Conservation (phyloP, 2,329 filamentous ascomycete genomes). For the Camillea tinctor region DNA sequence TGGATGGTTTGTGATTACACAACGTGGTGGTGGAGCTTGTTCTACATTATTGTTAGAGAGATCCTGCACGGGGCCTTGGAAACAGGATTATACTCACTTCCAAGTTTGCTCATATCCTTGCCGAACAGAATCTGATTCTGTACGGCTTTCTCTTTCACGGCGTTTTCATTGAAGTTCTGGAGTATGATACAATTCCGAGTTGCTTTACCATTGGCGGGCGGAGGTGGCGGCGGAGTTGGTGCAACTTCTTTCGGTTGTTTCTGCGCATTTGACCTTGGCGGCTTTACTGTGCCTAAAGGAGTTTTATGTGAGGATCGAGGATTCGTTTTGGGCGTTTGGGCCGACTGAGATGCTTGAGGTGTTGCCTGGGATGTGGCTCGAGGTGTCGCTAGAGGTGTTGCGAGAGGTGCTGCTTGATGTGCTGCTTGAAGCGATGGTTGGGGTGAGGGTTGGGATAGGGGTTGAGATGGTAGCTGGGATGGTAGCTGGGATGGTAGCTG, state of each 20-base stretch:
- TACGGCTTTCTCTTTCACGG: conserved; percentile 54
- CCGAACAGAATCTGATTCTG: conserved; percentile 61
- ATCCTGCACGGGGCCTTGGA: background rate
- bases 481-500: conserved; percentile 12
- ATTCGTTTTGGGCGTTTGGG: conserved; percentile 3
- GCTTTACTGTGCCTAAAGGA: conserved; percentile 19
- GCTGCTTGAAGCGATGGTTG: no score
- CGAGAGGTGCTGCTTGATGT: no score
- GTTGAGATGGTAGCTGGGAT: background rate
- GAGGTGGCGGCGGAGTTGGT: conserved; percentile 32
- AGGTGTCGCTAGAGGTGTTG: background rate
- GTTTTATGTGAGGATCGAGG: conserved; percentile 18
- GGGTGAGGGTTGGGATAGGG: no score
- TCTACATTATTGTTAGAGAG: conserved; percentile 37
- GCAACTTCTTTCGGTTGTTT: conserved; percentile 26
- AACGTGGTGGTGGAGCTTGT: conserved; percentile 55
- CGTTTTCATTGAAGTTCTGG: conserved; percentile 58
- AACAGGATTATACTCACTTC: conserved; percentile 42
- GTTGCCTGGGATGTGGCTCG: background rate
- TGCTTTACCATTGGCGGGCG: conserved; percentile 47
- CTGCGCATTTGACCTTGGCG: conserved; percentile 22
- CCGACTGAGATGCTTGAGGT: conserved; percentile 1
- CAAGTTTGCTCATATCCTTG: conserved; percentile 56
- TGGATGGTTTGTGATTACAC: conserved; percentile 78
- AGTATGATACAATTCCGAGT: conserved; percentile 59